Base-by-base conservation (phyloP, 768 basidiomycete species). In the Cyathus striatus region DNA sequence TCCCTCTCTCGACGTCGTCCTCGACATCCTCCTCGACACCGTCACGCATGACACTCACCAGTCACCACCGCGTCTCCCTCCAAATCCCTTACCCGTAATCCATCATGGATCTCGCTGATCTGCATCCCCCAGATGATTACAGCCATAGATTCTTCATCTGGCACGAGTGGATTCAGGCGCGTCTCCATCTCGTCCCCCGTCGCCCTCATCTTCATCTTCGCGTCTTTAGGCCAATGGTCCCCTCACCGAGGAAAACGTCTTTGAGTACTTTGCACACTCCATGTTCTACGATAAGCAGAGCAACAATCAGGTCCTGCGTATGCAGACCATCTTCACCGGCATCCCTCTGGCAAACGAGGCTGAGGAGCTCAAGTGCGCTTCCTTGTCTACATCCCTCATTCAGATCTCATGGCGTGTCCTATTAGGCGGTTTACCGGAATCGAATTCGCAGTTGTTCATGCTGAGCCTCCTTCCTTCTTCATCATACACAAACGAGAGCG, bases 261-360 rank as follows among this genome's bases (percentile, higher is more conserved):
- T 94, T 49, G 90, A 93, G 43, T 95, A 94, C 69, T 95, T 95
- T 59, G 71, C 85, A 10, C 79, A 79, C 1, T 92, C 90, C 22
- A 91, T 91, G 80, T 94, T 92, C 69, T 95, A 91, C 60, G 91
- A 94, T 65, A 90, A 90, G 62, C 86, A 89, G 64, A 91, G 87
- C 66, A 93, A 86, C 62, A 95, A 95, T 61, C 88, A 92, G 54
- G 82, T 87, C 23, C 68, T 95, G 34, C 84, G 90, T 52, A 95
- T 95, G 92, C 92, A 95, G 62, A 93, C 89, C 0, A 83, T 86
- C 68, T 85, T 90, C 55, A 86, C 86, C 0, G 89, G 85, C n/a
- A 66, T 78, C 22, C 78, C 85, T 7, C 65, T 90, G 43, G 67
- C 73, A 6, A 85, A 93, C 50, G 92, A 93, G 59, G 81, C 83